Evolutionary conservation across 1,284 basidiomycete genomes (phyloP).

Genomic region (Ceratobasidium sp.): DNA sequence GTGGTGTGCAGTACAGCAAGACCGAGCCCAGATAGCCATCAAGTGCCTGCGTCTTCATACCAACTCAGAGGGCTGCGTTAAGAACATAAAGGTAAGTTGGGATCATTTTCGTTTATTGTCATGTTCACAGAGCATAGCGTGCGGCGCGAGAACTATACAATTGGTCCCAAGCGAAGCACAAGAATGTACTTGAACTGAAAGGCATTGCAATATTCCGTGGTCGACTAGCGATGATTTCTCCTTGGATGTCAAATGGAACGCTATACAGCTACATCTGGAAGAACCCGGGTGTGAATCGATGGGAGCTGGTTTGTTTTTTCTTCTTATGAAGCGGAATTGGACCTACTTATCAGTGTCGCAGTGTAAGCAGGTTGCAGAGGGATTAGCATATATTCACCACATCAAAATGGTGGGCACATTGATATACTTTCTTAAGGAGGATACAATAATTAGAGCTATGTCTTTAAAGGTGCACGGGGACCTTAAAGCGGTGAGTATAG

Average conservation of each 20-base stretch:
- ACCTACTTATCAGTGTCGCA: not conserved
- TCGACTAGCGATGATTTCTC: conserved; percentile 19
- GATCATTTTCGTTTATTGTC: not conserved
- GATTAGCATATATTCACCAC: conserved; percentile 7
- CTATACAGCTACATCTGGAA: not conserved
- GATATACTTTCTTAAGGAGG: not conserved
- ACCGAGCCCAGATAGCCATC: not conserved
- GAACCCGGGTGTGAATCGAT: conserved; percentile 2
- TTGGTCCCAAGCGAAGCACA: conserved; percentile 31
- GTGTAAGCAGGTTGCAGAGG: conserved; percentile 28
- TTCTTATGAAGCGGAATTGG: not conserved
- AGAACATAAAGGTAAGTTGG: not conserved
- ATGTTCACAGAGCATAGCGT: too few species aligned
- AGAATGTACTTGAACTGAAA: conserved; percentile 19
- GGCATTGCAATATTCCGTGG: conserved; percentile 20
- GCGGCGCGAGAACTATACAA: conserved; percentile 36
- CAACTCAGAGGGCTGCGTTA: not conserved
- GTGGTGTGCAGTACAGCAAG: not conserved
- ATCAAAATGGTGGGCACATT: conserved; percentile 6
- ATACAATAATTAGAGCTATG: too few species aligned
- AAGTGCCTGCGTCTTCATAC: conserved; percentile 22
- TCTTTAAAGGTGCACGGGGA: conserved; percentile 9
- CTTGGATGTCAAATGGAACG: conserved; percentile 25
- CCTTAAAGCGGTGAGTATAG: conserved; percentile 6
- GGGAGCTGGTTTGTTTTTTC: conserved; percentile 7